Evolutionary conservation across 805 yeast species (phyloP).

Genomic region (Sugiyamaella smithiae): DNA sequence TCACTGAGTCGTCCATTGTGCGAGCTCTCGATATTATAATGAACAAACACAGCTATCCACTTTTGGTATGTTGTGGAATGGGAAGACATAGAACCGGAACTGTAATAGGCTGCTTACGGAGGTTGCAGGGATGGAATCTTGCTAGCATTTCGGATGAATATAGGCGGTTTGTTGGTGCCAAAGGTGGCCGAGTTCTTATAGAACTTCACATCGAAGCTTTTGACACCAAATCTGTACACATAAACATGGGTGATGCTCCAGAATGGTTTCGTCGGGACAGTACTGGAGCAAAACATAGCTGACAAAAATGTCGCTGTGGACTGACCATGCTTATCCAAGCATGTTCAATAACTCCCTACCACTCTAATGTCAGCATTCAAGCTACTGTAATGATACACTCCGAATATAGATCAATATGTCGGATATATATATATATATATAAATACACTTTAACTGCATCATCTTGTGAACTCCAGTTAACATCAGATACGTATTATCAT

Average conservation of each 20-base stretch:
- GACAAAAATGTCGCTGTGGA: too few relatives aligned
- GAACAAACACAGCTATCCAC: conserved; percentile 71
- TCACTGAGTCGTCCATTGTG: conserved; percentile 76
- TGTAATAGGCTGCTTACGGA: conserved; percentile 86
- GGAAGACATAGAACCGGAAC: conserved; percentile 98
- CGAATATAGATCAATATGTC: too few relatives aligned
- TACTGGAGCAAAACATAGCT: too few relatives aligned
- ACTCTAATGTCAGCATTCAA: too few relatives aligned
- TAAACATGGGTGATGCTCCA: conserved; percentile 44
- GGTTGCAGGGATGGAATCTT: conserved; percentile 96
- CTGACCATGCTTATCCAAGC: too few relatives aligned
- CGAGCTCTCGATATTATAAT: conserved; percentile 76
- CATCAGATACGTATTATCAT: too few relatives aligned
- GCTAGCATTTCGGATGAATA: conserved; percentile 95
- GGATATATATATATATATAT: too few relatives aligned
- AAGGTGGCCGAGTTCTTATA: conserved; percentile 89
- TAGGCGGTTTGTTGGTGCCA: conserved; percentile 85
- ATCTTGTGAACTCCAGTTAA: too few relatives aligned
- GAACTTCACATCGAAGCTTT: conserved; percentile 82
- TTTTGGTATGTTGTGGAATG: conserved; percentile 96
- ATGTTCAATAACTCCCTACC: too few relatives aligned
- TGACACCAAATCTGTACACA: conserved; percentile 46
- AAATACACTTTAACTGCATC: too few relatives aligned
- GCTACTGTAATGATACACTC: too few relatives aligned
- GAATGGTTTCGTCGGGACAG: conserved; percentile 43